These are phyloP conservation scores for Cyclotella baltica DNA, from an alignment of 108 stramenopile species.

Conservation along the genomic window DNA sequence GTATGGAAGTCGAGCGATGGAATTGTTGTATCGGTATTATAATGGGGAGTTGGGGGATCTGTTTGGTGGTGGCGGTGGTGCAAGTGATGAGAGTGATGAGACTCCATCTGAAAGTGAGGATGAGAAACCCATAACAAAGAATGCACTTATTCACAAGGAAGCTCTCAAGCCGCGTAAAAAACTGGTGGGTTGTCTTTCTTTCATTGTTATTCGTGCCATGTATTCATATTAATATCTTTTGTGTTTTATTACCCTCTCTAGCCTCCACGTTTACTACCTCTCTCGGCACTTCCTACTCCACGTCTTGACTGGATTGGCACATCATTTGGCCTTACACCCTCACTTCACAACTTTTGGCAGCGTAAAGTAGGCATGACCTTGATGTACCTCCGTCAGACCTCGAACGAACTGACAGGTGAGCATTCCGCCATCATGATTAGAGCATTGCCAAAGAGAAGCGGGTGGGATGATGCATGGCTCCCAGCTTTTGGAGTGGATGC, in stretches of 20 bases:
- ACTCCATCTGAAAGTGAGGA: slow-evolving; percentile 41
- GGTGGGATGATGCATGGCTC: slow-evolving; percentile 91
- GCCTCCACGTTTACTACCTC: slow-evolving; percentile 94
- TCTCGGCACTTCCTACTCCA: slow-evolving; percentile 86
- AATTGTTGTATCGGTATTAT: slow-evolving; percentile 92
- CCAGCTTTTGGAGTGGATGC: slow-evolving; percentile 93
- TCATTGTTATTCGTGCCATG: background rate
- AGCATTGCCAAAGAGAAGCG: slow-evolving; percentile 79
- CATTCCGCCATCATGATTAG: slow-evolving; percentile 95
- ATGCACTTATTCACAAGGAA: slow-evolving; percentile 77
- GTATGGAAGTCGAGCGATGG: slow-evolving; percentile 94
- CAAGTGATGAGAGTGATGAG: slow-evolving; percentile 40
- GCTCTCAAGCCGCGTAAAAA: slow-evolving; percentile 91
- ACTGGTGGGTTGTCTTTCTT: slow-evolving; percentile 46
- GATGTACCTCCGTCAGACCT: slow-evolving; percentile 97
- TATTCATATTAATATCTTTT: background rate
- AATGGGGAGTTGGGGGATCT: slow-evolving; percentile 93
- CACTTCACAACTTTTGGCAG: slow-evolving; percentile 95
- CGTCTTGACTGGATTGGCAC: slow-evolving; percentile 97
- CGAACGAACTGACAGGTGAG: slow-evolving; percentile 98
- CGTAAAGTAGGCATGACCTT: slow-evolving; percentile 85
- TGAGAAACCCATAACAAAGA: slow-evolving; percentile 16
- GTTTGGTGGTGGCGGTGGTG: slow-evolving; percentile 48
- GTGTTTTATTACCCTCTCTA: background rate
- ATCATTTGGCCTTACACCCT: slow-evolving; percentile 93